These are phyloP conservation scores for Brasenia schreberi DNA, from an alignment of 164 flowering plant genomes.

Conservation along the genomic window DNA sequence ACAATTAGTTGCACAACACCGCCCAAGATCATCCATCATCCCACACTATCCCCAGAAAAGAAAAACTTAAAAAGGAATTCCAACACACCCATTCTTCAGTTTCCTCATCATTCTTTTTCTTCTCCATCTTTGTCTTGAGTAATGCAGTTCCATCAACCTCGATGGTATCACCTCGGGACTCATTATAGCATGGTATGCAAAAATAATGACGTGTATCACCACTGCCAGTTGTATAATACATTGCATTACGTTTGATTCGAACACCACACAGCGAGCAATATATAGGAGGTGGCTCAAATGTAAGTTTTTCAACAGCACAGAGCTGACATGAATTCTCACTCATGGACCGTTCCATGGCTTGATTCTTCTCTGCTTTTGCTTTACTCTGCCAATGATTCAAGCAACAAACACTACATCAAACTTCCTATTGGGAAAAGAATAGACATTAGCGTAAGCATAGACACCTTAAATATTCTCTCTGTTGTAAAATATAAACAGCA, in stretches of 20 bases:
- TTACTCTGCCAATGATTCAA: slow-evolving; percentile 4
- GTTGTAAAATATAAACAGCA: no score
- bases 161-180: slow-evolving; percentile 1
- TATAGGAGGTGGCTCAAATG: slow-evolving; percentile 10
- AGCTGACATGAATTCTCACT: slow-evolving; percentile 11
- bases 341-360: slow-evolving; percentile 4
- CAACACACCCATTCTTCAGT: slow-evolving; percentile 5
- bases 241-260: slow-evolving; percentile 8
- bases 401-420: no score
- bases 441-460: no score
- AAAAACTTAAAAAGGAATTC: background rate
- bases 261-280: slow-evolving; percentile 10
- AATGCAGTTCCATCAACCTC: slow-evolving; percentile 5
- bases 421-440: no score
- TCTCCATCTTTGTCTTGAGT: slow-evolving; percentile 44
- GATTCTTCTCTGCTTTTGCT: slow-evolving; percentile 3
- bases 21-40: background rate
- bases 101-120: slow-evolving; percentile 23
- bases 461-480: no score
- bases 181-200: slow-evolving; percentile 12
- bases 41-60: background rate
- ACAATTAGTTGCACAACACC: background rate
- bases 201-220: slow-evolving; percentile 3
- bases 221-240: slow-evolving; percentile 3
- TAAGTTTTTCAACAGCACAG: slow-evolving; percentile 9